A percentile compares a stretch with the other conserved stretches of the same genome.
These are phyloP conservation scores for Paecilomyces dactylethromorphus DNA, from an alignment of 2,329 filamentous ascomycete species.

Conservation along the genomic window DNA sequence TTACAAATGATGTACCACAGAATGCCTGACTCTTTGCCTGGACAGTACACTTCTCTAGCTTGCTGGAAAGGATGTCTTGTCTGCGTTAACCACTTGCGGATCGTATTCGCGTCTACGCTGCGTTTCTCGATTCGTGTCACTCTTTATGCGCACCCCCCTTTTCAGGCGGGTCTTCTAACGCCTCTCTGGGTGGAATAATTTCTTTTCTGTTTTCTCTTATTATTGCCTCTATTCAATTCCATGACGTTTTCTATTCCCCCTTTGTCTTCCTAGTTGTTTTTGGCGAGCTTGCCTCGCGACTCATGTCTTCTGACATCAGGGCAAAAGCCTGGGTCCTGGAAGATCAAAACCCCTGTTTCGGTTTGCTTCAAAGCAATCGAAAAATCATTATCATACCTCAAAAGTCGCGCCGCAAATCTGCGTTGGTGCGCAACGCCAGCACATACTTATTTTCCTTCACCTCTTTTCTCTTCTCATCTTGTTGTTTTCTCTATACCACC, in stretches of 20 bases:
- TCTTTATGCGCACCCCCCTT: neutral
- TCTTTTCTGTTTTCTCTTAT: neutral
- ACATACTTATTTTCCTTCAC: neutral
- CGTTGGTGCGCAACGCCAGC: neutral
- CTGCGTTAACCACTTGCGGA: neutral
- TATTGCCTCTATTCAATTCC: neutral
- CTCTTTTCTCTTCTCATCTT: conserved; percentile 1
- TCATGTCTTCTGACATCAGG: neutral
- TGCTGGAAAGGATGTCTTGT: neutral
- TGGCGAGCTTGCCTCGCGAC: neutral
- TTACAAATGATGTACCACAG: neutral
- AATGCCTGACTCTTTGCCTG: neutral
- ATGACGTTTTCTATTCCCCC: neutral
- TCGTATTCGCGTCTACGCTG: neutral
- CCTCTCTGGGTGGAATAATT: neutral
- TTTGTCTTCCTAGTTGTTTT: neutral
- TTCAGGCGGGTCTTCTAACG: neutral
- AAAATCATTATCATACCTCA: neutral
- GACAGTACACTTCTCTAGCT: neutral
- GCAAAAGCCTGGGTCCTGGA: neutral
- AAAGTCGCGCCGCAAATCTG: neutral
- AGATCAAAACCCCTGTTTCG: neutral
- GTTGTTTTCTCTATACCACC: neutral
- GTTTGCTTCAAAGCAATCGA: neutral
- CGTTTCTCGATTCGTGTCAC: neutral